Percentiles rank a stretch among this genome's conserved stretches.
Conservation (phyloP, 208 protist species). For the Leishmania tarentolae region DNA sequence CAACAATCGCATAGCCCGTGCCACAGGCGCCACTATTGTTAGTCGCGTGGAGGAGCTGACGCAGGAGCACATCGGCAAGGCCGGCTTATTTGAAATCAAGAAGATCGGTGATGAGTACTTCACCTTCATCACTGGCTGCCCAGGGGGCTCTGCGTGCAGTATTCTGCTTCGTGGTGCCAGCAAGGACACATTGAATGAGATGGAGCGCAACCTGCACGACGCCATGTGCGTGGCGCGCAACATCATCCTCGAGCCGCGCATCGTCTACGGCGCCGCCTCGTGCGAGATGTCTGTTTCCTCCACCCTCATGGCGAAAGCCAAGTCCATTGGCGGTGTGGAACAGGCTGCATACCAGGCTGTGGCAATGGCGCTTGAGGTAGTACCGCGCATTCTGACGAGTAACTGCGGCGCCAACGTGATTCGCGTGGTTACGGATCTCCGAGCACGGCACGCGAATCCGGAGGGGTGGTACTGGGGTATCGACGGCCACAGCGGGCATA, state of each 20-base stretch:
- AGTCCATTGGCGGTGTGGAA: constrained; percentile 95
- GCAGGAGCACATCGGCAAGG: constrained; percentile 97
- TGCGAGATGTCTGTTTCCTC: constrained; percentile 97
- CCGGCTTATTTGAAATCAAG: constrained; percentile 98
- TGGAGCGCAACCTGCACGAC: constrained; percentile 99
- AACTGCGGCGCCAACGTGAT: constrained; percentile 99
- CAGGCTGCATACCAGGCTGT: constrained; percentile 98
- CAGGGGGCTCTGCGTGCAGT: constrained; percentile 98
- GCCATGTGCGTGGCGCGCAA: constrained; percentile 99
- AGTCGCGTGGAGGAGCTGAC: constrained; percentile 97
- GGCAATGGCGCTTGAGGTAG: constrained; percentile 94
- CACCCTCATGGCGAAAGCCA: constrained; percentile 93
- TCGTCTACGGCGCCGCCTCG: constrained; percentile 99
- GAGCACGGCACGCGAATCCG: constrained; percentile 91
- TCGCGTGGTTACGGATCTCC: constrained; percentile 97
- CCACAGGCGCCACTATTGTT: constrained; percentile 98
- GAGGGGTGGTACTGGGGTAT: constrained; percentile 96
- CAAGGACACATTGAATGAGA: constrained; percentile 99
- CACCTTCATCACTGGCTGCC: constrained; percentile 99
- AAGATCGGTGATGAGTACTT: constrained; percentile 99
- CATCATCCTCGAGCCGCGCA: constrained; percentile 96
- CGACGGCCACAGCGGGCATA: constrained; percentile 95
- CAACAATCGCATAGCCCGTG: constrained; percentile 99
- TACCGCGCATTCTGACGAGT: constrained; percentile 98
- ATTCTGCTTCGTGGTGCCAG: constrained; percentile 99